Evolutionary conservation across 208 protist species (phyloP), one percentile per base, ranked within the genome.

Genomic region (Trypanosomatidae sp.): DNA sequence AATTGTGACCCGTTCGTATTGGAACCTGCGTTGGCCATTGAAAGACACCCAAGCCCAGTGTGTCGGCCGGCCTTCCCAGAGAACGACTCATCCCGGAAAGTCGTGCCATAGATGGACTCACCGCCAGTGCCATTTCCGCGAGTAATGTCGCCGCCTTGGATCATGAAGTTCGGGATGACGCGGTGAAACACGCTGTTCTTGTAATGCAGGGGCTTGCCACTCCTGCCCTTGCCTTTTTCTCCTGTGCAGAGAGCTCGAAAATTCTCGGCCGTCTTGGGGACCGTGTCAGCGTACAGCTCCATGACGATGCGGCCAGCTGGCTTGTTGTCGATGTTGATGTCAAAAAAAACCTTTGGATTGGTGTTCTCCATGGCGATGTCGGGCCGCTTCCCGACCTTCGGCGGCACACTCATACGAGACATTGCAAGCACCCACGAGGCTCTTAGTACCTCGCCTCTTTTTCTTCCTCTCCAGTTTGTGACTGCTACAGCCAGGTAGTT

Each of bases 141-240:
- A 5, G 98, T 99, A 76, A 99, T 99, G 82, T 99, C 99, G 72
- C 99, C 99, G 71, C 98, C 98, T 83, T 99, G 98, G 70, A 93
- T 68, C 95, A 98, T 98, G 72, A 99, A 99, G 71, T 91, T 89
- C 9, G 92, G 90, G 69, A 99, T 99, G 43, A 99, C 84, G 70
- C 98, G 91, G 76, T 99, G 98, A 90, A 99, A 99, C 9, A 79
- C 74, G 62, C 71, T 93, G 67, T 93, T 95, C 86, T 99, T 99
- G 92, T 93, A 99, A 79, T 99, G 97, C 10, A 99, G 92, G 6
- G 89, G 87, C 73, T 99, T 98, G 17, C 98, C 97, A 30, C 78
- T 91, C 15, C 87, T 88, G 28, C 97, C 97, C 60, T 83, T 82
- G 50, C 95, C 97, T 69, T 94, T 88, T 66, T 97, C 93, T 17